Conservation (phyloP, 768 basidiomycete species). For the Hydnum rufescens region DNA sequence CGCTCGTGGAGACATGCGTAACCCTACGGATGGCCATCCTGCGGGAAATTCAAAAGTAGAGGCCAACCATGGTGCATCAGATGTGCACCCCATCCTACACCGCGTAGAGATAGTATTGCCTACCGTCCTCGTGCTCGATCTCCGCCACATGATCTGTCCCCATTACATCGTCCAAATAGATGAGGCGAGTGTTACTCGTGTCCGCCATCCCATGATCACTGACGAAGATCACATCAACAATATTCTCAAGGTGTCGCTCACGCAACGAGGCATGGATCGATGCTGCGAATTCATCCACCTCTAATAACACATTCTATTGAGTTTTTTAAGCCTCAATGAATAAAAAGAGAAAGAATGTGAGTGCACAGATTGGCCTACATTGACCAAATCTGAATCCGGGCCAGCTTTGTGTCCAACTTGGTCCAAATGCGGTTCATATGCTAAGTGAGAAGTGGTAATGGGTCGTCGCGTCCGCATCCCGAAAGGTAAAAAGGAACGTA, state of each 20-base stretch:
- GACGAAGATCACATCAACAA: conserved; percentile 79
- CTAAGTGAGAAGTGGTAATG: conserved; percentile 19
- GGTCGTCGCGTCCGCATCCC: background rate
- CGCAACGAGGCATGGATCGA: conserved; percentile 42
- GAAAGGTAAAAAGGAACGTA: conserved; percentile 16
- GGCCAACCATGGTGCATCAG: background rate
- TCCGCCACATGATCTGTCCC: conserved; percentile 37
- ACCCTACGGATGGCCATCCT: conserved; percentile 80
- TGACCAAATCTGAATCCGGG: conserved; percentile 46
- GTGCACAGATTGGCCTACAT: conserved; percentile 27
- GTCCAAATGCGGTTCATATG: conserved; percentile 70
- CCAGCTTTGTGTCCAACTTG: conserved; percentile 64
- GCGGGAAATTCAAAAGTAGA: background rate
- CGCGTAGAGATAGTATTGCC: background rate
- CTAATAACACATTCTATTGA: conserved; percentile 35
- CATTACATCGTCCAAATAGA: conserved; percentile 69
- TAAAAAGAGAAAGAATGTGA: background rate
- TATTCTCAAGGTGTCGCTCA: conserved; percentile 55
- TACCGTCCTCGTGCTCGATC: conserved; percentile 57
- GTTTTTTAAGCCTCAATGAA: background rate
- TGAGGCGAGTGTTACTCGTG: conserved; percentile 52
- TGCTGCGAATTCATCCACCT: conserved; percentile 57
- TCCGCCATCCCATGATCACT: conserved; percentile 87
- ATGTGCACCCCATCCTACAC: background rate
- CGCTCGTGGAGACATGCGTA: conserved; percentile 44